Evolutionary conservation across 768 basidiomycete species (phyloP).

Genomic region (Xerocomellus amylosporus): DNA sequence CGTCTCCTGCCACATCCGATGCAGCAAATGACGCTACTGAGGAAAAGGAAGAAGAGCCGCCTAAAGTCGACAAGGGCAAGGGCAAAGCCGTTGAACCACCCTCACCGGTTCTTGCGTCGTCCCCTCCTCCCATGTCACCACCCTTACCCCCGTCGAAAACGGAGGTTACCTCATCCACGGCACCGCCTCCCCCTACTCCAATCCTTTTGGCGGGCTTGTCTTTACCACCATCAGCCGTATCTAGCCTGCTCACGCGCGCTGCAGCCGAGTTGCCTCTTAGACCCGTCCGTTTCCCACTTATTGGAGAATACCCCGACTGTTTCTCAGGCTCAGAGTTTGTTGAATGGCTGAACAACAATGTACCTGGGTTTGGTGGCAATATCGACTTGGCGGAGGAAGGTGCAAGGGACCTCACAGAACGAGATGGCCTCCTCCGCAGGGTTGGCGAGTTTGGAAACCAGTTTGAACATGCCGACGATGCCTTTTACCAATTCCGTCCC

Average conservation of each 20-base stretch:
- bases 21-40: constrained; percentile 23
- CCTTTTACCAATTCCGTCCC: constrained; percentile 80
- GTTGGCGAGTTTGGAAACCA: constrained; percentile 82
- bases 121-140: constrained; percentile 66
- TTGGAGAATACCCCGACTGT: constrained; percentile 82
- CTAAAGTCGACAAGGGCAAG: constrained; percentile 83
- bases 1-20: constrained; percentile 28
- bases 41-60: constrained; percentile 34
- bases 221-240: constrained; percentile 60
- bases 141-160: constrained; percentile 45
- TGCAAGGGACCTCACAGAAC: constrained; percentile 53
- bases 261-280: constrained; percentile 68
- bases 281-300: constrained; percentile 68
- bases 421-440: constrained; percentile 59
- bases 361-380: constrained; percentile 74
- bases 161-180: constrained; percentile 37
- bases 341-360: constrained; percentile 75
- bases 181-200: constrained; percentile 45
- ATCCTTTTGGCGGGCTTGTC: constrained; percentile 77
- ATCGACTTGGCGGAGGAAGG: constrained; percentile 76
- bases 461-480: constrained; percentile 75
- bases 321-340: constrained; percentile 91
- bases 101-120: constrained; percentile 36
- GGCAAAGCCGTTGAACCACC: constrained; percentile 54
- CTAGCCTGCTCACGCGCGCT: constrained; percentile 68